These are phyloP conservation scores for Phaseolus lunatus DNA, from an alignment of 306 rosid genomes.

Conservation along the genomic window DNA sequence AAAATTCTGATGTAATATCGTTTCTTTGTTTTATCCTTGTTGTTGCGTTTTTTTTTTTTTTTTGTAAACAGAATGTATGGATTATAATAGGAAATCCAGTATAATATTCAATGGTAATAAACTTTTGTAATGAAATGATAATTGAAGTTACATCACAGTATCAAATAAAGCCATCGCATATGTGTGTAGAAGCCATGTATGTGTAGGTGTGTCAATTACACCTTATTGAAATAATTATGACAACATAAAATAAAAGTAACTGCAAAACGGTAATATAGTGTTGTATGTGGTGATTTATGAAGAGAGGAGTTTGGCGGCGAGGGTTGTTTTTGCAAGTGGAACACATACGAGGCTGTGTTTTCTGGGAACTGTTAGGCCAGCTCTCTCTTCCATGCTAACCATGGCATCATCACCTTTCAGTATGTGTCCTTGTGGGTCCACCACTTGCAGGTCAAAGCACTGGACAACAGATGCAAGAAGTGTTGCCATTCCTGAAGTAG, in stretches of 20 bases:
- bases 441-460: constrained; percentile 54
- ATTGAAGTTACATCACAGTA: no score
- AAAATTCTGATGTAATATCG: no score
- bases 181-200: no score
- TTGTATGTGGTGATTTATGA: neutral
- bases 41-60: no score
- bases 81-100: no score
- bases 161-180: no score
- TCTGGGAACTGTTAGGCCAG: constrained; percentile 52
- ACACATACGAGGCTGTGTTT: constrained; percentile 51
- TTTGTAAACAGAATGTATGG: no score
- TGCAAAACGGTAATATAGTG: neutral
- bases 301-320: constrained; percentile 27
- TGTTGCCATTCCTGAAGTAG: constrained; percentile 53
- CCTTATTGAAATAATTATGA: constrained; percentile 16
- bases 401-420: constrained; percentile 12
- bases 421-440: constrained; percentile 5
- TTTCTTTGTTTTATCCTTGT: no score
- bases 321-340: constrained; percentile 28
- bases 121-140: no score
- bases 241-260: no score
- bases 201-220: no score
- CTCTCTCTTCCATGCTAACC: constrained; percentile 49
- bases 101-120: no score
- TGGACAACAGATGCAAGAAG: constrained; percentile 57